Evolutionary conservation across 208 protist species (phyloP).

Genomic region (Leishmania braziliensis): DNA sequence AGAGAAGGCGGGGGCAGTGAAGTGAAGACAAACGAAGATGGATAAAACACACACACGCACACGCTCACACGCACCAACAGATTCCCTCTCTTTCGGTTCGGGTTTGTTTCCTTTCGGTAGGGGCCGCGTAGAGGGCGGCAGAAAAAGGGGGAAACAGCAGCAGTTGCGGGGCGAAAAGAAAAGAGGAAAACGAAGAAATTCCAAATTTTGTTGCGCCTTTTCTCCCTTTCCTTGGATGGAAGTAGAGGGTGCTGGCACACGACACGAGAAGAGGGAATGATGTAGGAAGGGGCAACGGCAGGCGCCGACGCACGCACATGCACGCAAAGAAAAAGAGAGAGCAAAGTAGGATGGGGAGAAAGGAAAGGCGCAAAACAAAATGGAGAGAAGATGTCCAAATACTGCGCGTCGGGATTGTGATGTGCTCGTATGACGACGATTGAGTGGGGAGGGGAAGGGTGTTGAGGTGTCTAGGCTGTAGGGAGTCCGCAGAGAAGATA

Average conservation of each 20-base stretch:
- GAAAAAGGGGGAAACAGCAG: not conserved
- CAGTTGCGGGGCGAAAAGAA: not conserved
- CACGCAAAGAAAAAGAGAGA: not conserved
- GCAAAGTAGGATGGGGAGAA: not conserved
- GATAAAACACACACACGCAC: not conserved
- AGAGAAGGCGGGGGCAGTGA: not conserved
- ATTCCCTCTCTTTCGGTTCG: too few species aligned
- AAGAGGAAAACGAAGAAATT: slow-evolving; percentile 16
- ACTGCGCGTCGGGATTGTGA: not conserved
- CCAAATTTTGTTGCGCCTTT: not conserved
- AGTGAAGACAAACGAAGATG: too few species aligned
- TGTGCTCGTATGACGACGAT: not conserved
- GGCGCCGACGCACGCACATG: too few species aligned
- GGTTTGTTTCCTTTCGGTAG: too few species aligned
- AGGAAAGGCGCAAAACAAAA: not conserved
- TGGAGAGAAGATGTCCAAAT: not conserved
- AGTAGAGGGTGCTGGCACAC: too few species aligned
- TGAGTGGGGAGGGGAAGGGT: not conserved
- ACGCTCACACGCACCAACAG: not conserved
- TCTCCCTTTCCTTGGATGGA: not conserved
- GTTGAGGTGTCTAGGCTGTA: not conserved
- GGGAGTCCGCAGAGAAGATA: not conserved
- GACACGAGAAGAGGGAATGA: too few species aligned
- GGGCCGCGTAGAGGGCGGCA: not conserved
- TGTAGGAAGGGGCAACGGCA: too few species aligned